Percentiles rank a stretch among this genome's conserved stretches.
Conservation (phyloP, 1,284 basidiomycete species). For the Cutaneotrichosporon sp. region DNA sequence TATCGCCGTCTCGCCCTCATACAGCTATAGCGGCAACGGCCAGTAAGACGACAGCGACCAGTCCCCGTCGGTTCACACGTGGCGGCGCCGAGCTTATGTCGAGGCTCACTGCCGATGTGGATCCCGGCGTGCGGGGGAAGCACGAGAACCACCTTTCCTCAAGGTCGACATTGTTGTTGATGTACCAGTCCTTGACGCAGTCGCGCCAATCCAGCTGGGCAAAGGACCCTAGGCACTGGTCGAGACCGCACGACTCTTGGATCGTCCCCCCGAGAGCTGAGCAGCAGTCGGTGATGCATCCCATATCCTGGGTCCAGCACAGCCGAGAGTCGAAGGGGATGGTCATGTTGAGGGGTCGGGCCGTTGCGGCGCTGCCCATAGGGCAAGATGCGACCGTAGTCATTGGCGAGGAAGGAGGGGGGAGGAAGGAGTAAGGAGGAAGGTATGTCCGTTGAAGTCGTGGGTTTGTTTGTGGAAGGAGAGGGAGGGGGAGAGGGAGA, state of each 20-base stretch:
- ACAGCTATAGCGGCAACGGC: background rate
- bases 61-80: background rate
- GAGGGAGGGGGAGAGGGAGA: background rate
- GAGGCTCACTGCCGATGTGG: background rate
- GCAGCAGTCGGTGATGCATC: conserved; percentile 7
- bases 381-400: background rate
- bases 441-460: no score
- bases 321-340: conserved; percentile 1
- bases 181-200: conserved; percentile 6
- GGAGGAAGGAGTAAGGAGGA: no score
- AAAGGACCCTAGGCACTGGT: conserved; percentile 5
- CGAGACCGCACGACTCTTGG: background rate
- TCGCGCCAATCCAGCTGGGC: conserved; percentile 3
- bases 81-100: background rate
- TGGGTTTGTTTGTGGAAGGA: no score
- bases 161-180: background rate
- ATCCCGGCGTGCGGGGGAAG: background rate
- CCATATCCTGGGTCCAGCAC: background rate
- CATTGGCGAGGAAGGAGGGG: background rate
- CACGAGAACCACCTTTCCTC: background rate
- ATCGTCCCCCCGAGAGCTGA: background rate
- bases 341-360: background rate
- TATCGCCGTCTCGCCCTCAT: background rate
- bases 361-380: background rate
- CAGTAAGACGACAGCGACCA: background rate